Evolutionary conservation across 495 filamentous ascomycete species (phyloP), one percentile per base, ranked within the genome.

Genomic region (Podospora pseudoanserina): DNA sequence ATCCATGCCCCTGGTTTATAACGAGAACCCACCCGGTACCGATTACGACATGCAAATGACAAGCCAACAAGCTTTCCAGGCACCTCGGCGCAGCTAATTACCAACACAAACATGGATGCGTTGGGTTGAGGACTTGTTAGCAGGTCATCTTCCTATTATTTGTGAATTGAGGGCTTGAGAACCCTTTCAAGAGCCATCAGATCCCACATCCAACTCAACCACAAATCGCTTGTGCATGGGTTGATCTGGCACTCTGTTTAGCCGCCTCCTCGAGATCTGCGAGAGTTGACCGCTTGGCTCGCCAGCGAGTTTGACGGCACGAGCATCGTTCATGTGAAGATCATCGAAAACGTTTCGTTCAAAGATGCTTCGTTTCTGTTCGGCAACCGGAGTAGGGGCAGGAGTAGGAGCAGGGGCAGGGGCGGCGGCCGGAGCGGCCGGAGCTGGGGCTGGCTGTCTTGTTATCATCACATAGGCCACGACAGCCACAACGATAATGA

Each of bases 401-500:
- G 58, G 26, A 49, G 61, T 19, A 23, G 61, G 61, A 7, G 61
- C 30, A 63, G 61, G 18, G 32, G 5, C 54, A 30, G 34, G 27
- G 54, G 9, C 30, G 28, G 9, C 28, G 57, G 64, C 34, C 19
- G 53, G 62, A 20, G 23, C 30, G 30, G 20, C 63, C 62, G 27
- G 65, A 56, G 11, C 64, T 56, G 57, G 71, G 65, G 68, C 56
- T 71, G 7, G 70, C 71, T 4, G 72, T 69, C 5, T 67, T 65
- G 65, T 73, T 78, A 65, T 73, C 55, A 77, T 65, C 56, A 85
- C 72, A 62, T 85, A 83, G 63, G 80, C 79, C 26, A 81, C 80
- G 11, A 87, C 78, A 23, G 80, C 74, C 65, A 84, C 75, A 30
- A 82, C 83, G 65, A 88, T 79, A 54, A 87, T 79, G 61, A 81